These are phyloP conservation scores for Neocatenulostroma microsporum DNA, from an alignment of 2,329 filamentous ascomycete genomes.

Conservation along the genomic window DNA sequence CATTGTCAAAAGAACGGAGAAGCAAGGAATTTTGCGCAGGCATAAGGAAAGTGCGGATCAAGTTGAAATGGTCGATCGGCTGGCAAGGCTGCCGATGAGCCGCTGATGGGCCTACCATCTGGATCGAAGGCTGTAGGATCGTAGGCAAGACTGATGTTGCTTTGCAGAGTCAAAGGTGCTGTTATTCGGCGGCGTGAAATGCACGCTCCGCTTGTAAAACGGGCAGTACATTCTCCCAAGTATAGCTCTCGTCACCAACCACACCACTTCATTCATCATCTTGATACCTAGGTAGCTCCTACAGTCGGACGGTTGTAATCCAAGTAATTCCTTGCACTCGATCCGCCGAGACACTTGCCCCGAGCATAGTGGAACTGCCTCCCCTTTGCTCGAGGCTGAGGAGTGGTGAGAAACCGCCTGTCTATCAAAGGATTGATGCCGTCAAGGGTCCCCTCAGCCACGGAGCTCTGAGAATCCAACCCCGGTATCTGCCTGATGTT, in stretches of 20 bases:
- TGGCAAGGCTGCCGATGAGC: too few relatives aligned
- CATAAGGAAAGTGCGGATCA: too few relatives aligned
- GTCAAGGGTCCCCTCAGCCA: not conserved
- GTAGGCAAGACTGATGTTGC: too few relatives aligned
- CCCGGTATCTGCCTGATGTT: slow-evolving; percentile 9
- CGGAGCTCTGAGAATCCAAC: too few relatives aligned
- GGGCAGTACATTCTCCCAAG: slow-evolving; percentile 18
- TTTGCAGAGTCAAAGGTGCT: slow-evolving; percentile 6
- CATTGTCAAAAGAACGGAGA: too few relatives aligned
- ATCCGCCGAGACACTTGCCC: slow-evolving; percentile 25
- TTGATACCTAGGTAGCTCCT: too few relatives aligned
- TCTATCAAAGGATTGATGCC: slow-evolving; percentile 21
- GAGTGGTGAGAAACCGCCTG: slow-evolving; percentile 23
- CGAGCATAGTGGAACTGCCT: slow-evolving; percentile 20
- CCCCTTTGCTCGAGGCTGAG: slow-evolving; percentile 15
- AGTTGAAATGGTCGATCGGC: too few relatives aligned
- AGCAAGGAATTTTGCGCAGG: too few relatives aligned
- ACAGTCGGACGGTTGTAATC: slow-evolving; percentile 26
- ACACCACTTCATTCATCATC: slow-evolving; percentile 31
- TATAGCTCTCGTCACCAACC: slow-evolving; percentile 30
- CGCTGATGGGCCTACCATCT: too few relatives aligned
- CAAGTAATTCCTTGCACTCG: slow-evolving; percentile 22
- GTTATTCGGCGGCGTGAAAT: slow-evolving; percentile 18
- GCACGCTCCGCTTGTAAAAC: slow-evolving; percentile 16
- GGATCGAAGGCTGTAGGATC: slow-evolving; percentile 9